Percentiles rank a stretch among this genome's conserved stretches.
Conservation (phyloP, 139 green algal genomes). For the Haematococcus lacustris region DNA sequence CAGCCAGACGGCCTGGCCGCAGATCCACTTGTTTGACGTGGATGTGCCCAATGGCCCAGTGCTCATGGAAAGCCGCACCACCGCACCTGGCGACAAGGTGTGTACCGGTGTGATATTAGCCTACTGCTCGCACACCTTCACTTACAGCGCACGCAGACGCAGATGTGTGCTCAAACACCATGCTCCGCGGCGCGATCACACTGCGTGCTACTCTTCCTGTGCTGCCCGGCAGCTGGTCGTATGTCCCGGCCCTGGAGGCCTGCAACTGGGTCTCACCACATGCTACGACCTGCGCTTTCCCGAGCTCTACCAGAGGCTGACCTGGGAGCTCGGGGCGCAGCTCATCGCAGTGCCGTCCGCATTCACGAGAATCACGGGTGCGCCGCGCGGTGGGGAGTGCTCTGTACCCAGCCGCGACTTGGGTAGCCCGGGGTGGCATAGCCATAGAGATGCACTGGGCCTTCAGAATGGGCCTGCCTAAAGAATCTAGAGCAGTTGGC, state of each 20-base stretch:
- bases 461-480: neutral
- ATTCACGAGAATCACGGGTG: conserved; percentile 64
- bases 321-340: conserved; percentile 60
- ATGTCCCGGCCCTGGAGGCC: conserved; percentile 65
- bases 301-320: conserved; percentile 80
- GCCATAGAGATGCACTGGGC: neutral
- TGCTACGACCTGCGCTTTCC: conserved; percentile 98
- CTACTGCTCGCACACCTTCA: neutral
- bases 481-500: neutral
- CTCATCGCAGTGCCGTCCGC: conserved; percentile 46
- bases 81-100: conserved; percentile 51
- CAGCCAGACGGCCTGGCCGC: no score
- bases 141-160: neutral
- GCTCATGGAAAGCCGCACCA: conserved; percentile 78
- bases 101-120: neutral
- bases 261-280: conserved; percentile 70
- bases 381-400: neutral
- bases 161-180: neutral
- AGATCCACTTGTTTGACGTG: conserved; percentile 90
- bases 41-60: conserved; percentile 77
- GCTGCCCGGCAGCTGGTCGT: conserved; percentile 49
- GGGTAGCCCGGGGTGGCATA: neutral
- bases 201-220: neutral
- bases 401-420: neutral
- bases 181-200: neutral